A percentile compares a stretch with the other conserved stretches of the same genome.
phyloP scores from a whole-genome alignment of 1,284 basidiomycete genomes.

The Sphagnurus paluster region DNA sequence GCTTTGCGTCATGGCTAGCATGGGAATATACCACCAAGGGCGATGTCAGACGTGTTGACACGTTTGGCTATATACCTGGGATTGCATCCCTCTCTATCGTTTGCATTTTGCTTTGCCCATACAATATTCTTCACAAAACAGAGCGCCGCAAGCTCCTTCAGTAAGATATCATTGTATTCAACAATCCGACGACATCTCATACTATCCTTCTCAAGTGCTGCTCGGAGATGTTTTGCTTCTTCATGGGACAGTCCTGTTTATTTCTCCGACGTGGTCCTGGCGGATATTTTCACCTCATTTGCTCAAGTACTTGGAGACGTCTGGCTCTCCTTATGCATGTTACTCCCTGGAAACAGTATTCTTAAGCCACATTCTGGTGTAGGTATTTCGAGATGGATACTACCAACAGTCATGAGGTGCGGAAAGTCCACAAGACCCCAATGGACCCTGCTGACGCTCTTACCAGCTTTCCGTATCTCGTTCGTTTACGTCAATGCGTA shows the following conservation, averaged over 20 bases:
- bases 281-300: conserved; percentile 95
- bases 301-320: conserved; percentile 96
- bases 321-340: conserved; percentile 85
- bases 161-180: conserved; percentile 44
- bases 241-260: conserved; percentile 63
- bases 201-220: conserved; percentile 42
- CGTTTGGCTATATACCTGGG: conserved; percentile 74
- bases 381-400: conserved; percentile 69
- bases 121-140: conserved; percentile 60
- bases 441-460: conserved; percentile 5
- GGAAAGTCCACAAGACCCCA: conserved; percentile 16
- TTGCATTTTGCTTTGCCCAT: conserved; percentile 64
- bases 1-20: conserved; percentile 61
- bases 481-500: conserved; percentile 93
- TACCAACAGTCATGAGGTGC: conserved; percentile 87
- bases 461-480: conserved; percentile 82
- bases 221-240: conserved; percentile 75
- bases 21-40: conserved; percentile 64
- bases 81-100: conserved; percentile 62
- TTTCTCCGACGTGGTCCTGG: conserved; percentile 93
- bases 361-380: conserved; percentile 61
- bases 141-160: conserved; percentile 75
- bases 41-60: conserved; percentile 62
- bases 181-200: conserved; percentile 3
- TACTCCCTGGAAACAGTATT: conserved; percentile 75